A percentile compares a stretch with the other conserved stretches of the same genome.
phyloP scores from a whole-genome alignment of 345 rosid genomes.

The thale cress (Arabidopsis thaliana) region TAIR10.1 NC_003071.7:18606501-18607000 shows the following conservation, averaged over 20 bases:
- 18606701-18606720: not conserved
- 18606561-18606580: constrained; percentile 85
- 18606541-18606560: constrained; percentile 77
- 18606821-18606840: constrained; percentile 1
- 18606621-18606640: constrained; percentile 79
- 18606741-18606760: constrained; percentile 14
- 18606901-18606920: no score
- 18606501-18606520: constrained; percentile 83
- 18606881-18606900: not conserved
- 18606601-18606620: constrained; percentile 59
- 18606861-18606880: not conserved
- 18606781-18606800: constrained; percentile 11
- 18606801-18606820: constrained; percentile 6
- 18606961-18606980: not conserved
- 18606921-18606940: not conserved
- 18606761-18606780: not conserved
- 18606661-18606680: constrained; percentile 93
- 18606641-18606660: constrained; percentile 81
- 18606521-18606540: constrained; percentile 74
- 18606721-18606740: constrained; percentile 4
- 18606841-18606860: not conserved
- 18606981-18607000: not conserved
- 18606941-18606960: not conserved
- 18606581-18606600: constrained; percentile 49
- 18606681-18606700: constrained; percentile 75